A percentile compares a stretch with the other conserved stretches of the same genome.
These are phyloP conservation scores for Scedosporium boydii DNA, from an alignment of 2,329 filamentous ascomycete species.

Conservation along the genomic window DNA sequence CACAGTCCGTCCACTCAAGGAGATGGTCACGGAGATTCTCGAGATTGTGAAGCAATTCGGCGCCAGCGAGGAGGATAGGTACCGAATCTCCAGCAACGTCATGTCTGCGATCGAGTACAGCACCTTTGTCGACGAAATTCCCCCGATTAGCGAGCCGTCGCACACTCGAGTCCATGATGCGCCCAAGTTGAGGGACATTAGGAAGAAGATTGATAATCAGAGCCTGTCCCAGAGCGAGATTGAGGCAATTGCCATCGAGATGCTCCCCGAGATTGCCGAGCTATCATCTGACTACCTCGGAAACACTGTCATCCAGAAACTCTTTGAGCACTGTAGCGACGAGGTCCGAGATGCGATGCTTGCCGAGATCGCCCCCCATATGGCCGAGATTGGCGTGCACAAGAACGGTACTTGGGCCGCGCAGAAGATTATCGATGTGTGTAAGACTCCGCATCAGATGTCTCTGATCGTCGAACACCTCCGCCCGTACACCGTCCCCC, in stretches of 20 bases:
- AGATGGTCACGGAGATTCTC: constrained; percentile 75
- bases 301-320: constrained; percentile 98
- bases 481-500: constrained; percentile 74
- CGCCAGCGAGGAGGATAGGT: constrained; percentile 67
- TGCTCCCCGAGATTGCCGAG: constrained; percentile 95
- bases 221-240: constrained; percentile 79
- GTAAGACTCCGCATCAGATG: constrained; percentile 78
- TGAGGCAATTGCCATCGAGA: constrained; percentile 81
- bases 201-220: constrained; percentile 96
- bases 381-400: constrained; percentile 94
- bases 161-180: constrained; percentile 88
- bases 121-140: constrained; percentile 71
- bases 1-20: constrained; percentile 61
- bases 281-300: constrained; percentile 92
- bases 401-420: constrained; percentile 99
- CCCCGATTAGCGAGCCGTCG: constrained; percentile 77
- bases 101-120: constrained; percentile 68
- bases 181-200: constrained; percentile 86
- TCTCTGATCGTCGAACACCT: constrained; percentile 73
- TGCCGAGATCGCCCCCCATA: constrained; percentile 73
- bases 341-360: constrained; percentile 87
- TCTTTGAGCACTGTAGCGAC: constrained; percentile 95
- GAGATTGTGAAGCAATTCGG: constrained; percentile 85
- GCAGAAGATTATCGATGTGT: constrained; percentile 97
- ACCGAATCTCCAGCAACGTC: constrained; percentile 62